These are phyloP conservation scores for Penicillium pulvis DNA, from an alignment of 495 filamentous ascomycete species.

Conservation along the genomic window DNA sequence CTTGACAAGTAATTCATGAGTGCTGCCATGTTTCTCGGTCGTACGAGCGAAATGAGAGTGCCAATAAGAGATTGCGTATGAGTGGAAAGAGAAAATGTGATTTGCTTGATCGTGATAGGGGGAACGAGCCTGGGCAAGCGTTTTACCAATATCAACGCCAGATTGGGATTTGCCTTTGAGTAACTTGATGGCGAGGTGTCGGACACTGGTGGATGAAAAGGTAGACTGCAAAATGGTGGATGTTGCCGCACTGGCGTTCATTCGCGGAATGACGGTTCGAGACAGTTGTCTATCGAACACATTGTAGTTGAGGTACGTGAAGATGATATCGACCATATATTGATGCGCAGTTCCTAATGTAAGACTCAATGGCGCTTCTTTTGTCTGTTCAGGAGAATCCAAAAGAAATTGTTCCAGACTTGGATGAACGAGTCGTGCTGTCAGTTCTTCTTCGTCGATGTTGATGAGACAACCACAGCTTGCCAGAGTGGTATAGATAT, in stretches of 20 bases:
- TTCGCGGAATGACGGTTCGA: background rate
- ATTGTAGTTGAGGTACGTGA: conserved; percentile 46
- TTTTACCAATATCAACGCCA: background rate
- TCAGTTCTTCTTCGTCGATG: conserved; percentile 48
- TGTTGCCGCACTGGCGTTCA: conserved; percentile 1
- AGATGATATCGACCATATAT: conserved; percentile 35
- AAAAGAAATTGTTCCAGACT: conserved; percentile 48
- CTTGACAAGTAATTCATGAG: background rate
- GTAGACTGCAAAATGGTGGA: background rate
- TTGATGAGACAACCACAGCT: conserved; percentile 46
- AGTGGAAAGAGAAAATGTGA: background rate
- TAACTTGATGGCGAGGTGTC: conserved; percentile 3
- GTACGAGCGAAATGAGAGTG: background rate
- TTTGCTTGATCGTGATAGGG: background rate
- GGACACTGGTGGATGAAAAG: background rate
- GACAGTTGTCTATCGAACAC: conserved; percentile 11
- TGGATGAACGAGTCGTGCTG: conserved; percentile 43
- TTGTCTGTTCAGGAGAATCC: conserved; percentile 5
- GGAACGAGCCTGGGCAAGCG: background rate
- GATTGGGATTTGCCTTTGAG: background rate
- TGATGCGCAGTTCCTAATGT: background rate
- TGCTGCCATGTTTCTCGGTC: background rate
- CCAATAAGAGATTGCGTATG: background rate
- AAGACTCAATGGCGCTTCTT: conserved; percentile 20
- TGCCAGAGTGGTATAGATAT: conserved; percentile 32